These are phyloP conservation scores for Magnolia changhungtana DNA, from an alignment of 164 flowering plant species.

Conservation along the genomic window DNA sequence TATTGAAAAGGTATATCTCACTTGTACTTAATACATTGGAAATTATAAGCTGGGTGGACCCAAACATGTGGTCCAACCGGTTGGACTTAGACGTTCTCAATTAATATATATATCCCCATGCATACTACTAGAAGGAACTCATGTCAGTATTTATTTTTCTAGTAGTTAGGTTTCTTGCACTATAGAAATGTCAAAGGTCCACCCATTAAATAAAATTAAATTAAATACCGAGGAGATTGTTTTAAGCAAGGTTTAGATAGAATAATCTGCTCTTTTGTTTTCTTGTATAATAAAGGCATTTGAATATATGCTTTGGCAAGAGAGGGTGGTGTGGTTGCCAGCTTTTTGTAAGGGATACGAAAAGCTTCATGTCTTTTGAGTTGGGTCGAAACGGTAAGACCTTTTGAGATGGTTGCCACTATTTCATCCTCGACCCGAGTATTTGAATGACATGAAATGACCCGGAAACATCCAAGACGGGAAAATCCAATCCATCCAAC, in stretches of 20 bases:
- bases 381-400: conserved; percentile 13
- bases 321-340: conserved; percentile 3
- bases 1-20: no score
- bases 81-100: not conserved
- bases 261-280: not conserved
- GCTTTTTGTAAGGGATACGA: conserved; percentile 1
- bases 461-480: not conserved
- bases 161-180: not conserved
- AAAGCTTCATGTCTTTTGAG: conserved; percentile 15
- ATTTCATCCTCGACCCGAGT: not conserved
- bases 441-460: no score
- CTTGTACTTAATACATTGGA: no score
- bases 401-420: not conserved
- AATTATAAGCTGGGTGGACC: no score
- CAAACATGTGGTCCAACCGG: no score
- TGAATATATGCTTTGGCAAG: not conserved
- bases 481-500: not conserved
- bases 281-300: not conserved
- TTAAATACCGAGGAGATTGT: not conserved
- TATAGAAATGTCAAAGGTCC: conserved; percentile 2
- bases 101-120: not conserved
- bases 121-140: not conserved
- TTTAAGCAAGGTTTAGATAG: not conserved
- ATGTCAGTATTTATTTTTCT: not conserved
- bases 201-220: not conserved